Percentiles rank a stretch among this genome's conserved stretches.
Evolutionary conservation across 805 yeast genomes (phyloP).

Genomic region (Yarrowia keelungensis): DNA sequence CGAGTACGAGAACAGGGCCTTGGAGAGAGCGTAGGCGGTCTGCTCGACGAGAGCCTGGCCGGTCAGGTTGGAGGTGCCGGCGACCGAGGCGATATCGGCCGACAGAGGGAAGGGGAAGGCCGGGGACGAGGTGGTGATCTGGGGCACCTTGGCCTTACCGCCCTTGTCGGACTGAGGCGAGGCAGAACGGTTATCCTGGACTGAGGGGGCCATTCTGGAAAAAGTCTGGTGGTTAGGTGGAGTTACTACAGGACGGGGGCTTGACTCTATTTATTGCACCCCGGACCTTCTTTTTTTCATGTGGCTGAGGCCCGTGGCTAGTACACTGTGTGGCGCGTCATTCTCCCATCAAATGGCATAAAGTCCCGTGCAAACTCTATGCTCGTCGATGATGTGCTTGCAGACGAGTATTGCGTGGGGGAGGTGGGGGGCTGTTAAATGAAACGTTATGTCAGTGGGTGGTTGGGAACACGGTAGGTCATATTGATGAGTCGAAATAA

Average conservation of each 20-base stretch:
- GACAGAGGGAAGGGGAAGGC: constrained; percentile 42
- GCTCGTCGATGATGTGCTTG: constrained; percentile 21
- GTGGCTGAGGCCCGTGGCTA: constrained; percentile 32
- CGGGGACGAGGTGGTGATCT: constrained; percentile 32
- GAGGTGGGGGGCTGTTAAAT: not conserved
- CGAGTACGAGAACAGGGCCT: constrained; percentile 62
- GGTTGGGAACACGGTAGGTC: too few species aligned
- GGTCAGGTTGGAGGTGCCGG: constrained; percentile 44
- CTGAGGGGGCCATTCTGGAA: constrained; percentile 40
- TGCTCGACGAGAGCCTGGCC: constrained; percentile 48
- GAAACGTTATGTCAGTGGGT: too few species aligned
- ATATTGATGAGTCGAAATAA: too few species aligned
- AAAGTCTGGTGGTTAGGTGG: too few species aligned
- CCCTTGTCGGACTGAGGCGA: constrained; percentile 23
- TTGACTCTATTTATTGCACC: constrained; percentile 17
- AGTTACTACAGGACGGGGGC: too few species aligned
- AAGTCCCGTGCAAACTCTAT: constrained; percentile 31
- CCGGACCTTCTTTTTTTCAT: constrained; percentile 1
- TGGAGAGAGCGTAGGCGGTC: constrained; percentile 49
- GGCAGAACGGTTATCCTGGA: constrained; percentile 29
- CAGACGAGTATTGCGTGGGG: not conserved
- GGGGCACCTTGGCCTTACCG: constrained; percentile 13
- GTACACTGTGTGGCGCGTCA: constrained; percentile 19
- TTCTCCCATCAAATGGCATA: constrained; percentile 6
- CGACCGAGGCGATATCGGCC: constrained; percentile 42